These are phyloP conservation scores for Penicillium sp. DNA, from an alignment of 2,329 filamentous ascomycete species.

Conservation along the genomic window DNA sequence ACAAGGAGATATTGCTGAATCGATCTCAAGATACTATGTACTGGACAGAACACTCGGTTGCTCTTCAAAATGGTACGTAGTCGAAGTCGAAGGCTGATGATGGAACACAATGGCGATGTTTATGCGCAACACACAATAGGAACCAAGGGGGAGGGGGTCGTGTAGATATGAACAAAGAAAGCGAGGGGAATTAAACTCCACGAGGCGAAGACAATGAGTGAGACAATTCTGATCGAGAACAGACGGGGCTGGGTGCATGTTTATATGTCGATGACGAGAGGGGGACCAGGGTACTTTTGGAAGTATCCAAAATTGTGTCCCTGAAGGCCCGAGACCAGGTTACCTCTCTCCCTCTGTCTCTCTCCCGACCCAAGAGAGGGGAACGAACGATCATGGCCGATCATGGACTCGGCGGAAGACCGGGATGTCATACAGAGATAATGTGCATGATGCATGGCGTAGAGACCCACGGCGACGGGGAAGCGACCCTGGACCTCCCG, in stretches of 20 bases:
- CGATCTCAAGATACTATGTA: constrained; percentile 16
- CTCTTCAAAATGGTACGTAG: constrained; percentile 6
- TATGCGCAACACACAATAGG: constrained; percentile 18
- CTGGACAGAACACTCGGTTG: constrained; percentile 3
- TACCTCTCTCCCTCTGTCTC: background rate
- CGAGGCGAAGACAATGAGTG: constrained; percentile 27
- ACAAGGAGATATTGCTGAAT: background rate
- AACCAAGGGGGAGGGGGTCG: constrained; percentile 11
- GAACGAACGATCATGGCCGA: constrained; percentile 23
- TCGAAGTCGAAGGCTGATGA: constrained; percentile 1
- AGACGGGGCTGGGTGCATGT: constrained; percentile 31
- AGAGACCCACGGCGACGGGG: constrained; percentile 22
- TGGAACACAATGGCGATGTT: constrained; percentile 16
- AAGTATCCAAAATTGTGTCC: constrained; percentile 9
- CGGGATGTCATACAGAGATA: constrained; percentile 26
- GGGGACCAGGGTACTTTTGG: constrained; percentile 16
- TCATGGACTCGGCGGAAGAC: constrained; percentile 21
- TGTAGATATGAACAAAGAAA: constrained; percentile 16
- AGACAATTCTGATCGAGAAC: constrained; percentile 20
- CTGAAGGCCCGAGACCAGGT: constrained; percentile 1
- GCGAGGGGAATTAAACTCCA: constrained; percentile 18
- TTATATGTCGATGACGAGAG: constrained; percentile 34
- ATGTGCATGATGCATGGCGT: constrained; percentile 14
- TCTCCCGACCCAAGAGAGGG: constrained; percentile 25
- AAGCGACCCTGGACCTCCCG: constrained; percentile 19